A percentile compares a stretch with the other conserved stretches of the same genome.
These are phyloP conservation scores for Sporobolus alterniflorus DNA, from an alignment of 202 grass and related monocot genomes.

Conservation along the genomic window DNA sequence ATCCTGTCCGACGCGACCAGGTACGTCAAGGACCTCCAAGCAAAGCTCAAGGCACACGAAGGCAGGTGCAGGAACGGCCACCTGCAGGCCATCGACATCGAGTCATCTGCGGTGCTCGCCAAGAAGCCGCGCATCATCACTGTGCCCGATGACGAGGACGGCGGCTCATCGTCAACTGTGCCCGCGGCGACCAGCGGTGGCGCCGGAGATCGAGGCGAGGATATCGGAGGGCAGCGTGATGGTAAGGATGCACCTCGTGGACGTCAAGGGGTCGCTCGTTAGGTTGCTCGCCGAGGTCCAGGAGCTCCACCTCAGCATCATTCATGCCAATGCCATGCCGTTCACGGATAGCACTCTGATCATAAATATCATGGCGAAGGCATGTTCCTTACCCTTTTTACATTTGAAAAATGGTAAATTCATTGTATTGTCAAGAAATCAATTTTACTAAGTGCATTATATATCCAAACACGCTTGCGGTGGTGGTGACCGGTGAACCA, in stretches of 20 bases:
- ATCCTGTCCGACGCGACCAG: constrained; percentile 71
- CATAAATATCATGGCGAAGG: constrained; percentile 49
- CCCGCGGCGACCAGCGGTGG: background rate
- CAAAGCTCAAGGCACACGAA: constrained; percentile 55
- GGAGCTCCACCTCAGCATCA: constrained; percentile 55
- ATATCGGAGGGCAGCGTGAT: constrained; percentile 55
- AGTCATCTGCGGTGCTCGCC: constrained; percentile 50
- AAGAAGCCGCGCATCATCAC: constrained; percentile 14
- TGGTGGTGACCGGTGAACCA: background rate
- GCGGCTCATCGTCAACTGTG: background rate
- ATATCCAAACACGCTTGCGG: background rate
- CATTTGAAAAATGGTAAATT: background rate
- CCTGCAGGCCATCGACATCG: too few species aligned
- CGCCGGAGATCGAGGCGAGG: constrained; percentile 74
- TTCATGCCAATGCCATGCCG: constrained; percentile 60
- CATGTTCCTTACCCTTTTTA: background rate
- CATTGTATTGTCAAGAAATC: background rate
- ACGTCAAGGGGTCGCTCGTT: constrained; percentile 56
- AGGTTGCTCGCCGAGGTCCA: constrained; percentile 67
- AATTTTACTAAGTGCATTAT: too few species aligned
- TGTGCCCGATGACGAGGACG: background rate
- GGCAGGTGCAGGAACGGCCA: background rate
- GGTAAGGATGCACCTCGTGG: constrained; percentile 61
- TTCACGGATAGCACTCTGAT: constrained; percentile 47
- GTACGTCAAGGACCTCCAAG: constrained; percentile 78